Evolutionary conservation across 805 yeast genomes (phyloP).

Genomic region (Metschnikowia colocasiae): DNA sequence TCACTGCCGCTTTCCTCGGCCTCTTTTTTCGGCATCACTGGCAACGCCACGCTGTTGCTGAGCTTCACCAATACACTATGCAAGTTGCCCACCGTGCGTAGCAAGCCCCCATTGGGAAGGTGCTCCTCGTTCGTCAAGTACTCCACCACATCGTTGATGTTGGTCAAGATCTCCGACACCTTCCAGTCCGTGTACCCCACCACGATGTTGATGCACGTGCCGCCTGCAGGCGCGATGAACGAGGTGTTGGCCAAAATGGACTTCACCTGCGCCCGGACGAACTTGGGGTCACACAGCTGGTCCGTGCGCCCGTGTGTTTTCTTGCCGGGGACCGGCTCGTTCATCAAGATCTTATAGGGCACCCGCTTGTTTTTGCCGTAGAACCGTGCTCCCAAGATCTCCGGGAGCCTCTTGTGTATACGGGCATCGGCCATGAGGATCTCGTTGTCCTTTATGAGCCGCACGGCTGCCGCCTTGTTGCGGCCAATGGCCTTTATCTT

Average conservation of each 20-base stretch:
- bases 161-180: constrained; percentile 42
- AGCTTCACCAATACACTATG: constrained; percentile 59
- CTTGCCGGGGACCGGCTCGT: constrained; percentile 32
- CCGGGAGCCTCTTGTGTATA: constrained; percentile 57
- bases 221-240: constrained; percentile 55
- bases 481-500: constrained; percentile 47
- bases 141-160: constrained; percentile 47
- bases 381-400: constrained; percentile 55
- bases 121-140: constrained; percentile 44
- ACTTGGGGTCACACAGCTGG: constrained; percentile 62
- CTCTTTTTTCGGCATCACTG: constrained; percentile 32
- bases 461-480: constrained; percentile 44
- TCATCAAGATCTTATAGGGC: constrained; percentile 68
- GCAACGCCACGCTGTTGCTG: constrained; percentile 62
- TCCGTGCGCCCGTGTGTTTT: constrained; percentile 44
- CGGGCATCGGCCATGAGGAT: constrained; percentile 67
- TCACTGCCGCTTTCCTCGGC: constrained; percentile 18
- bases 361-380: constrained; percentile 61
- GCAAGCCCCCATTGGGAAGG: constrained; percentile 58
- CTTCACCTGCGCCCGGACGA: constrained; percentile 60
- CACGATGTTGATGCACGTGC: constrained; percentile 56
- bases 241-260: constrained; percentile 61
- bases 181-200: constrained; percentile 55
- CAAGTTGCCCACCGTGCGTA: constrained; percentile 43
- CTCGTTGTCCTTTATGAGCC: constrained; percentile 59